Evolutionary conservation across 2,329 filamentous ascomycete genomes (phyloP), one percentile per base, ranked within the genome.

Genomic region (Sarocladium kiliense): DNA sequence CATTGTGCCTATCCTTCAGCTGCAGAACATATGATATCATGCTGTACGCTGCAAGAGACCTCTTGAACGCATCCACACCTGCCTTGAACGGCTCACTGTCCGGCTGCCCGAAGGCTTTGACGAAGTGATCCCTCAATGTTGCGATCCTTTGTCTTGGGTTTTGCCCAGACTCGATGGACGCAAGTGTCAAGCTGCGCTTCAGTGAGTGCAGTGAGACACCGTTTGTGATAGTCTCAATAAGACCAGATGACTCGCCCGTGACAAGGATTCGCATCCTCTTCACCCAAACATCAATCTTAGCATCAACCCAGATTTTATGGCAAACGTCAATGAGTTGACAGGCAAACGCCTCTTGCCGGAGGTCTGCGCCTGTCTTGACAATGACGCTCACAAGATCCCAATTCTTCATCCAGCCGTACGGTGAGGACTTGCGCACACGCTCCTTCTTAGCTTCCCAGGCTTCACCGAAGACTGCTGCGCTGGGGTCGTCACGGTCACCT

Each of bases 351-450:
- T 94, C 89, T 72, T 94, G 89, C 53, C 89, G 80, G 58, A 94
- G 74, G 70, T 94, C 89, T 2, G 87, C 87, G 2, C 89, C 89
- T 11, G 89, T 94, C 74, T 94, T 94, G 63, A 94, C 87, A 65
- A 94, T 94, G 57, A 94, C 89, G 65, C 88, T 92, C 59, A 94
- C 78, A 23, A 94, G 78, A 64, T 94, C 89, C 89, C 89, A 94
- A 65, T 91, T 93, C 73, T 89, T 89, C 85, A 91, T 90, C 84
- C 88, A 91, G 10, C 89, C 89, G 65, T 92, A 94, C 0, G 89
- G 89, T 1, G 89, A 93, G 1, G 88, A 88, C 63, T 88, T 87
- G 58, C 89, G 81, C 66, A 94, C 91, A 19, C 89, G 87, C 69
- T 93, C 89, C 64, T 88, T 89, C 71, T 94, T 94, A 55, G 85